phyloP scores from a whole-genome alignment of 352 stramenopile genomes.

The Phytophthora palmivora region DNA sequence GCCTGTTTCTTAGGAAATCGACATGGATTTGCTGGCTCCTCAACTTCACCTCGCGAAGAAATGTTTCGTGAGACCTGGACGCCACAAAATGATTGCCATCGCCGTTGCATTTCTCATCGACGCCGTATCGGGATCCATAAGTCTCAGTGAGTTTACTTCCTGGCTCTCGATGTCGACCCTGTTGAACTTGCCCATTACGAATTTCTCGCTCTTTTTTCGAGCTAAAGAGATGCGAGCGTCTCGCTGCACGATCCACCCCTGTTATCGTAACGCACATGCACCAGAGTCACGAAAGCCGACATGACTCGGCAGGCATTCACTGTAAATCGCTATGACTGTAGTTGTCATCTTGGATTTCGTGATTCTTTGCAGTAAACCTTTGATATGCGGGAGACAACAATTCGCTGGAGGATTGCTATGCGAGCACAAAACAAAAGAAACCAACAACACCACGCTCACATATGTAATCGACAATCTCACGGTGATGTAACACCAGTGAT shows the following conservation, averaged over 20 bases:
- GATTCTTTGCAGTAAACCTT: slow-evolving; percentile 4
- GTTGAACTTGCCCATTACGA: slow-evolving; percentile 17
- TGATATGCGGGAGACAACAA: neutral
- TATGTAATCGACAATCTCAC: slow-evolving; percentile 19
- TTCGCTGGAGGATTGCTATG: neutral
- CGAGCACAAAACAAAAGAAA: slow-evolving; percentile 9
- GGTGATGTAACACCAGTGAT: no score
- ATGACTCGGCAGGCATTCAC: neutral
- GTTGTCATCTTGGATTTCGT: neutral
- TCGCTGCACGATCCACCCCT: slow-evolving; percentile 14
- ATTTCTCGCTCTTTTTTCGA: slow-evolving; percentile 20
- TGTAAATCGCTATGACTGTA: no score
- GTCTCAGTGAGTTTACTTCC: no score
- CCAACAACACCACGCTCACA: slow-evolving; percentile 8
- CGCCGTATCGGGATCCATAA: no score
- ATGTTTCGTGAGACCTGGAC: slow-evolving; percentile 4
- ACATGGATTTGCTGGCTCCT: slow-evolving; percentile 21
- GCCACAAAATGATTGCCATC: neutral
- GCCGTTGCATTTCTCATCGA: slow-evolving; percentile 10
- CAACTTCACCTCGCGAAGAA: slow-evolving; percentile 30
- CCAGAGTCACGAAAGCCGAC: slow-evolving; percentile 1
- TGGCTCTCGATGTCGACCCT: slow-evolving; percentile 13
- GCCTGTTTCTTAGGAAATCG: slow-evolving; percentile 28
- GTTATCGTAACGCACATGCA: neutral
- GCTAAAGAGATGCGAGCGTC: slow-evolving; percentile 19